Base-by-base conservation (phyloP, 176 grass and related monocot species). In the Raddia guianensis region DNA sequence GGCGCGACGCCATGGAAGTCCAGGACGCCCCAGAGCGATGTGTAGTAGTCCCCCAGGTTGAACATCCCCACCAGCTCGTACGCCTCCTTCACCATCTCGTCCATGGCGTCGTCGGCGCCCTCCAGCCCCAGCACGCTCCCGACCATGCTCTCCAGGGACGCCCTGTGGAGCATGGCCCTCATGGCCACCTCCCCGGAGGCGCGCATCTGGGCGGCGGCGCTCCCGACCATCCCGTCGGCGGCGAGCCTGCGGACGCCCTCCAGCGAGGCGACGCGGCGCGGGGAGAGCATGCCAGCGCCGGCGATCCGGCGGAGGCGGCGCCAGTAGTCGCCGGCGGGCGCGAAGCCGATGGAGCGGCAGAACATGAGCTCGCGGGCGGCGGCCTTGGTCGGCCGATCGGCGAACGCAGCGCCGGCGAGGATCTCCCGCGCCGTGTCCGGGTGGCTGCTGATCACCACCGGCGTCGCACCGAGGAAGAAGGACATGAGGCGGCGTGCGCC, bases 361-460 rank as follows among this genome's bases (percentile, higher is more conserved):
- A 90, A 90, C 83, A 90, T 90, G 5, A 90, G 83, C 14, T 64
- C 72, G 5, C 83, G 50, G 1, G 83, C 88, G 6, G 74, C 47
- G 0, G 46, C 52, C 83, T 74, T 78, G 6, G 43, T 20, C 0
- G 88, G 83, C 9, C 88, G 73, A 68, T 90, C 83, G 18, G n/a
- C 52, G 73, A 90, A 86, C 9, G 83, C 73, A 0, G 50, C 0
- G 5, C 52, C 49, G 12, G 53, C 37, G 2, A 90, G 61, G 64
- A 86, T 90, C 68, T 90, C 88, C 3, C 88, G 57, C n/a, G 83
- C 78, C 2, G 78, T 86, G 15, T 86, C 79, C 0, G 83, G 83
- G 53, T 79, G 68, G 74, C 83, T 86, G 52, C 83, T 79, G 62
- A 90, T 16, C 52, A 90, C 61, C 46, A 79, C 74, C 1, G 74